Evolutionary conservation across 1,139 yeast species (phyloP).

Genomic region (Geotrichum reessii): DNA sequence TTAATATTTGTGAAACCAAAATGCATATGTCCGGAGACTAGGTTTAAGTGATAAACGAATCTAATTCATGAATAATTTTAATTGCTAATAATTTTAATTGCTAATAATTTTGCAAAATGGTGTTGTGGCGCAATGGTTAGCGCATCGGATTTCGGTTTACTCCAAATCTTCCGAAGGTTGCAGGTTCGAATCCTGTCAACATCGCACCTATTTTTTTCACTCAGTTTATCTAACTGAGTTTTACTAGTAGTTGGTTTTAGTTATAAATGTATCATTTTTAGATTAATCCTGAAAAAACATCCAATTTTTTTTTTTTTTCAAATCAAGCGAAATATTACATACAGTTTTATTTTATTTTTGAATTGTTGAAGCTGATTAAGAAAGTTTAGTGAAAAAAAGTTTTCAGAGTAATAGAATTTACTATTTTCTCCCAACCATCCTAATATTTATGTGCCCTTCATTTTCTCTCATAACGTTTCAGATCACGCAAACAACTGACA

Average conservation of each 20-base stretch:
- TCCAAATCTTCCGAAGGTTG: slow-evolving; percentile 39
- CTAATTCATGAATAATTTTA: too few relatives aligned
- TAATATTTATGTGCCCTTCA: neutral
- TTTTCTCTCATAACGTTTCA: neutral
- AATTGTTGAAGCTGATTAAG: neutral
- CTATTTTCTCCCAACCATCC: neutral
- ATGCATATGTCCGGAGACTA: too few relatives aligned
- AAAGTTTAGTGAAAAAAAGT: neutral
- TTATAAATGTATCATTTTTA: too few relatives aligned
- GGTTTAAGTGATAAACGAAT: too few relatives aligned
- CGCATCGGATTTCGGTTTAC: slow-evolving; percentile 36
- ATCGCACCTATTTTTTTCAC: slow-evolving; percentile 35
- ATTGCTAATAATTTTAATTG: too few relatives aligned
- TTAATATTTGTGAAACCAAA: too few relatives aligned
- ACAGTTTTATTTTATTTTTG: too few relatives aligned
- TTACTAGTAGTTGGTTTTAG: too few relatives aligned
- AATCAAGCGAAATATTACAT: too few relatives aligned
- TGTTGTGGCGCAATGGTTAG: slow-evolving; percentile 38
- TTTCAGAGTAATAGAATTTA: neutral
- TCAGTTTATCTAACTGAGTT: too few relatives aligned
- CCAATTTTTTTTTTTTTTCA: too few relatives aligned
- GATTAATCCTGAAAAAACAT: too few relatives aligned
- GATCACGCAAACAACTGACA: neutral
- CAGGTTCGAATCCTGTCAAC: slow-evolving; percentile 48
- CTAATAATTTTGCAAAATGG: slow-evolving; percentile 20